phyloP scores from a whole-genome alignment of 2,329 filamentous ascomycete species.

The Magnaporthiopsis incrustans region DNA sequence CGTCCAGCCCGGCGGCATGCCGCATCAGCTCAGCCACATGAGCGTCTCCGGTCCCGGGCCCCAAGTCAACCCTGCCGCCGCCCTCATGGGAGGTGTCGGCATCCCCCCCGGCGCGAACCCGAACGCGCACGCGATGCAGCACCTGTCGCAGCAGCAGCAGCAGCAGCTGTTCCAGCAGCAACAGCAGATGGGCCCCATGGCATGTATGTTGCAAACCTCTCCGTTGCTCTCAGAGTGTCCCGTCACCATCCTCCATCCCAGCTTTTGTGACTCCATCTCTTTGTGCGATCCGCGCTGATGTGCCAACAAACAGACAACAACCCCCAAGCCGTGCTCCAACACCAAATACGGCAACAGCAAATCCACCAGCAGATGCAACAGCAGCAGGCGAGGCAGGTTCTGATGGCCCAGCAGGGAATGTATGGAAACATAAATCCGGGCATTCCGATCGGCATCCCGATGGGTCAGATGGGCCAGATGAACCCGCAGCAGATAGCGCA shows the following conservation, averaged over 20 bases:
- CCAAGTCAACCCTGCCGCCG: slow-evolving; percentile 59
- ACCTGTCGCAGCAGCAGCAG: slow-evolving; percentile 53
- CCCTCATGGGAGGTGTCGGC: slow-evolving; percentile 59
- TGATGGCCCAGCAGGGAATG: slow-evolving; percentile 45
- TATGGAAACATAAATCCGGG: slow-evolving; percentile 24
- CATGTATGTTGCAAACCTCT: slow-evolving; percentile 18
- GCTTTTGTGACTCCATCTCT: not conserved
- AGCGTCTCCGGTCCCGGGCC: slow-evolving; percentile 63
- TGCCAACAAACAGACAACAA: slow-evolving; percentile 15
- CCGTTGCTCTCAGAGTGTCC: not conserved
- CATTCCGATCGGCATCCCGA: slow-evolving; percentile 45
- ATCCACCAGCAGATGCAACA: slow-evolving; percentile 47
- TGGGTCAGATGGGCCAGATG: slow-evolving; percentile 34
- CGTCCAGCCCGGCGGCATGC: slow-evolving; percentile 54
- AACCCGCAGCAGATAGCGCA: slow-evolving; percentile 29
- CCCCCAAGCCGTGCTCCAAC: slow-evolving; percentile 27
- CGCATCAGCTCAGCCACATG: slow-evolving; percentile 62
- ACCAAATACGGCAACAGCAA: slow-evolving; percentile 44
- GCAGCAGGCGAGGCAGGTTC: slow-evolving; percentile 39
- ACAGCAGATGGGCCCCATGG: slow-evolving; percentile 35
- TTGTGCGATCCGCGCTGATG: not conserved
- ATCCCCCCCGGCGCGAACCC: slow-evolving; percentile 62
- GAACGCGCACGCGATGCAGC: slow-evolving; percentile 63
- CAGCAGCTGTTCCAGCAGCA: slow-evolving; percentile 49
- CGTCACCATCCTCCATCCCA: not conserved